phyloP scores from a whole-genome alignment of 306 rosid species.

The Castanea sativa region DNA sequence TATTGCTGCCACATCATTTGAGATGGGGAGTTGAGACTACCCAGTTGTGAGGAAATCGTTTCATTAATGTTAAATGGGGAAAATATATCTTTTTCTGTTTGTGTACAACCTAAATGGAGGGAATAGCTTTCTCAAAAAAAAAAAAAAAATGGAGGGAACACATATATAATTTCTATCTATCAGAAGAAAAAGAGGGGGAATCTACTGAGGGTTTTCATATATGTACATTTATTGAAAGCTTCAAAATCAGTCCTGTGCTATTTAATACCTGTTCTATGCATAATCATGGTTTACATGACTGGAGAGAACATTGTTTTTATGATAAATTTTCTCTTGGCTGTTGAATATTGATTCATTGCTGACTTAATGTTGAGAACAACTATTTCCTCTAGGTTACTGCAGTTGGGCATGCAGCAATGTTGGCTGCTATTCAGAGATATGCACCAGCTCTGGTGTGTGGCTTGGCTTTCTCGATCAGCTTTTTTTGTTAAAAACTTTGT shows the following conservation, averaged over 20 bases:
- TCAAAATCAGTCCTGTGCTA: not conserved
- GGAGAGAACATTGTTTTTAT: not conserved
- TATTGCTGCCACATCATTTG: not conserved
- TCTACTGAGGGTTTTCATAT: not conserved
- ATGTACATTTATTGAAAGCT: not conserved
- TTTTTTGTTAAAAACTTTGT: not conserved
- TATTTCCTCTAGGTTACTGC: conserved; percentile 79
- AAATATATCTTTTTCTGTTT: no score
- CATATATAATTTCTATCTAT: not conserved
- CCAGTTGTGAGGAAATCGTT: not conserved
- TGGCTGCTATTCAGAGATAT: conserved; percentile 99
- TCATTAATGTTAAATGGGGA: not conserved
- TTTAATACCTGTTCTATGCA: conserved; percentile 6
- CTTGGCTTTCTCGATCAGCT: conserved; percentile 6
- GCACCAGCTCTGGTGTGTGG: conserved; percentile 80
- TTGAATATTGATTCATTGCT: conserved; percentile 2
- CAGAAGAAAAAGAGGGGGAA: not conserved
- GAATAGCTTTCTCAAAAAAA: not conserved
- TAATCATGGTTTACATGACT: conserved; percentile 7
- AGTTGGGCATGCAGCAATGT: conserved; percentile 96
- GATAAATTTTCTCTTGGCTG: not conserved
- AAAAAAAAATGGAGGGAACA: not conserved
- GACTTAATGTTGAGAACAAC: conserved; percentile 25
- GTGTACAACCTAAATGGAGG: no score
- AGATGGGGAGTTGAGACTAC: not conserved